phyloP scores from a whole-genome alignment of 768 basidiomycete species.

The Glaciozyma martinii region DNA sequence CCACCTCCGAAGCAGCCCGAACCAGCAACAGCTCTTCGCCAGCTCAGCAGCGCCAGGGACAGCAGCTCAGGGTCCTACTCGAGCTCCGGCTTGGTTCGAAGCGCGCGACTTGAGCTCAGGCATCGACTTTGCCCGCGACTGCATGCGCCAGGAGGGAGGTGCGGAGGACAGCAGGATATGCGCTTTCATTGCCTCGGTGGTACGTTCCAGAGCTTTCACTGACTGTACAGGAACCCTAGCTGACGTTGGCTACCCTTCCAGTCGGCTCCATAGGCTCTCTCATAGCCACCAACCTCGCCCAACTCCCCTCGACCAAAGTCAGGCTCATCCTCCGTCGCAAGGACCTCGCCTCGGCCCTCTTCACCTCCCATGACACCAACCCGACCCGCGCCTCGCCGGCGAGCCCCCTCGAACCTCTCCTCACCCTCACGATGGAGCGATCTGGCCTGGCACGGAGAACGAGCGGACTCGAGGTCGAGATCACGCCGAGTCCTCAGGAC shows the following conservation, averaged over 20 bases:
- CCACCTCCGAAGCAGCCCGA: too few species aligned
- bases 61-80: too few species aligned
- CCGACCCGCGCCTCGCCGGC: not conserved
- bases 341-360: conserved; percentile 38
- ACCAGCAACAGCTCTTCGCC: too few species aligned
- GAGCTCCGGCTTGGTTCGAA: too few species aligned
- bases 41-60: too few species aligned
- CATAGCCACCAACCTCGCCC: conserved; percentile 68
- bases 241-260: conserved; percentile 53
- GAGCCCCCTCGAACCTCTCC: not conserved
- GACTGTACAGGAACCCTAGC: not conserved
- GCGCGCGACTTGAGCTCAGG: not conserved
- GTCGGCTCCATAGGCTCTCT: conserved; percentile 76
- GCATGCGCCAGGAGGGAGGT: not conserved
- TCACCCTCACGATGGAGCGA: conserved; percentile 31
- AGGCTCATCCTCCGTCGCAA: conserved; percentile 59
- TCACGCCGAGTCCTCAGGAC: conserved; percentile 18
- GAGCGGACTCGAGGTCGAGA: conserved; percentile 34
- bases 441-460: conserved; percentile 24
- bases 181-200: conserved; percentile 27
- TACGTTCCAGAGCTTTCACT: not conserved
- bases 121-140: not conserved
- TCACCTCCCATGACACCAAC: conserved; percentile 4
- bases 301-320: conserved; percentile 46
- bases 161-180: conserved; percentile 16